phyloP scores from a whole-genome alignment of 2,329 filamentous ascomycete species.

The Colletotrichum musae region DNA sequence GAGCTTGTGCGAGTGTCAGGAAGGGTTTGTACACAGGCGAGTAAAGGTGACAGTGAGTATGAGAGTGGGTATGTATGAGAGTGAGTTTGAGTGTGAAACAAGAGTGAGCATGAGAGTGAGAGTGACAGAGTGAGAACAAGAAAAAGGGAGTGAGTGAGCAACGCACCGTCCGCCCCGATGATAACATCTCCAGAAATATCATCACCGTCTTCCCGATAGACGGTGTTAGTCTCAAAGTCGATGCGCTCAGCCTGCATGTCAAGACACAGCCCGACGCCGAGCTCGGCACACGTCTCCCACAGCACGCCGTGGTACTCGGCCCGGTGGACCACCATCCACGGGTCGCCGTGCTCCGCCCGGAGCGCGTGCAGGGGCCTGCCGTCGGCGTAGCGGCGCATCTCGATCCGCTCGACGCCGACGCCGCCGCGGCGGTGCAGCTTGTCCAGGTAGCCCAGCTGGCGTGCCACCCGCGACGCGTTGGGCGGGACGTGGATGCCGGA shows the following conservation, averaged over 20 bases:
- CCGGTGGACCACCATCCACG: slow-evolving; percentile 30
- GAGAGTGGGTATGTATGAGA: neutral
- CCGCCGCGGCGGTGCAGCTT: neutral
- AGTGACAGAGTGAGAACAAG: too few relatives aligned
- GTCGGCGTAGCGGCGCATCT: slow-evolving; percentile 24
- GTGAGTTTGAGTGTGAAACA: too few relatives aligned
- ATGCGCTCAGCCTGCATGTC: slow-evolving; percentile 30
- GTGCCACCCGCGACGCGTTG: slow-evolving; percentile 26
- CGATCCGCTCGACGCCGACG: slow-evolving; percentile 7
- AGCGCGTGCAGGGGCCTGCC: slow-evolving; percentile 13
- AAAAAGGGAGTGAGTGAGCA: too few relatives aligned
- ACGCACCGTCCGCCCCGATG: slow-evolving; percentile 32
- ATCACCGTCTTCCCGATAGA: slow-evolving; percentile 33
- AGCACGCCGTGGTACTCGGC: slow-evolving; percentile 27
- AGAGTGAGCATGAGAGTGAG: neutral
- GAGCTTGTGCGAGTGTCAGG: too few relatives aligned
- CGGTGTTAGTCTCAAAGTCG: slow-evolving; percentile 14
- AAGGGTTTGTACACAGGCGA: accelerated
- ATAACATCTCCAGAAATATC: slow-evolving; percentile 29
- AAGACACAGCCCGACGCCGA: slow-evolving; percentile 24
- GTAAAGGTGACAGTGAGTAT: accelerated
- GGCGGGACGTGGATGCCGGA: slow-evolving; percentile 36
- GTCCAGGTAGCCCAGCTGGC: slow-evolving; percentile 30
- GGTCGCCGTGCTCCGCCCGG: slow-evolving; percentile 16
- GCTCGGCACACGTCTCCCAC: slow-evolving; percentile 20